Evolutionary conservation across 192 early-diverging fungal species (phyloP), one percentile per base, ranked within the genome.

Genomic region (Polychytrium aggregatum): DNA sequence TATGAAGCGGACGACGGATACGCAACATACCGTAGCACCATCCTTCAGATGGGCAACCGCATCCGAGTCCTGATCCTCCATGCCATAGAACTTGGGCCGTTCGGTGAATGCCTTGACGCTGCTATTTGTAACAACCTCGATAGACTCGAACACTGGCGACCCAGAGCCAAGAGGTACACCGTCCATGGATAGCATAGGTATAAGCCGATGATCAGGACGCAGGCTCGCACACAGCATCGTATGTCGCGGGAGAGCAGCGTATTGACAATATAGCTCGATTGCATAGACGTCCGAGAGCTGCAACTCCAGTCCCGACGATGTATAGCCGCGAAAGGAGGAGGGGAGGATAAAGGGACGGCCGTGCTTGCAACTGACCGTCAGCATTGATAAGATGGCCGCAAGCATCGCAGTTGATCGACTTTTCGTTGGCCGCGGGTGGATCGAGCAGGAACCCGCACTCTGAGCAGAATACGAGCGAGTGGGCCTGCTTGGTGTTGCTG

Each of bases 361-460:
- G n/a, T n/a, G n/a, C n/a, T n/a, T n/a, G n/a, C n/a, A n/a, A n/a
- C 34, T 20, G 66, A 87, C 84, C 74, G 41, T 72, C 64, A 41
- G 67, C 60, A 35, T 66, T 66, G 44, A 86, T 71, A 16, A 75
- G 66, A 44, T 78, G 76, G 41, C 80, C 82, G 60, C 93, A 97
- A 20, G 80, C 72, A 35, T 77, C 69, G 67, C 93, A 97, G 11
- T 82, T 68, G 41, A 97, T 83, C 45, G 77, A 57, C 46, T 86
- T 81, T 51, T 85, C 81, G 53, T 76, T 71, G 11, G 79, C 81
- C 8, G 53, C 37, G 7, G 87, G 84, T 47, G 81, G 82, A 70
- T 97, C 93, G 9, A 97, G 76, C 37, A 97, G 68, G 48, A 85
- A 85, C 31, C 88, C 86, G 63, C 93, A 97, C 37, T 82, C 84